Evolutionary conservation across 768 basidiomycete species (phyloP), one percentile per base, ranked within the genome.

Genomic region (Suillus subalutaceus): DNA sequence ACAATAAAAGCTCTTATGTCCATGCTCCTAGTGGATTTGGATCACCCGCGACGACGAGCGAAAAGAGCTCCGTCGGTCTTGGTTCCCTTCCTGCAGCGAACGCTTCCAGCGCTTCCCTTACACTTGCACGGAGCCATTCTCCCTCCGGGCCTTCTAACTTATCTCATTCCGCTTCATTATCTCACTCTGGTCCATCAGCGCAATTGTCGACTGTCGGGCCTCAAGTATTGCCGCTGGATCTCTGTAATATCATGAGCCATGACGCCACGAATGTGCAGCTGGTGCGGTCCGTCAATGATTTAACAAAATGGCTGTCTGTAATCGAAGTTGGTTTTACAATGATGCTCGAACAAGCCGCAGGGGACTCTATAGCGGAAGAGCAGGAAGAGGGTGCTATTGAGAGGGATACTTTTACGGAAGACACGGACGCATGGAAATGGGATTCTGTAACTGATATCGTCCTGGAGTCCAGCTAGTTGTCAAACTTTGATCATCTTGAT

Each of bases 281-380:
- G 58, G 88, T 87, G 53, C 78, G 82, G 53, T 91, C 89, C 4
- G 86, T 97, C 12, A 90, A 90, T 55, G 88, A 91, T 72, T 84
- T 98, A 43, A 83, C 85, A 3, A 82, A 85, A 68, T 96, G 93
- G 93, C 76, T 98, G 65, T 83, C 84, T 6, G 82, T 88, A 0
- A 85, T 96, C 1, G 92, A 94, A 72, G 78, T 75, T 13, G 95
- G 94, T 0, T 79, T 98, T 57, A 83, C 82, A 40, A 84, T 81
- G 32, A 82, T 96, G 69, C 78, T 96, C 50, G 89, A 89, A 48
- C 80, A 80, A 55, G 73, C 82, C 1, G 75, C 77, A 18, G 80
- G 80, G 44, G 81, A 87, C 68, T 83, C 83, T 32, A 90, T 90
- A 66, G 85, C 85, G 68, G 89, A 90, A 73, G 90, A 92, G 72